Percentiles rank a stretch among this genome's conserved stretches.
Evolutionary conservation across 2,329 filamentous ascomycete genomes (phyloP).

Genomic region (Endothia cerciana): DNA sequence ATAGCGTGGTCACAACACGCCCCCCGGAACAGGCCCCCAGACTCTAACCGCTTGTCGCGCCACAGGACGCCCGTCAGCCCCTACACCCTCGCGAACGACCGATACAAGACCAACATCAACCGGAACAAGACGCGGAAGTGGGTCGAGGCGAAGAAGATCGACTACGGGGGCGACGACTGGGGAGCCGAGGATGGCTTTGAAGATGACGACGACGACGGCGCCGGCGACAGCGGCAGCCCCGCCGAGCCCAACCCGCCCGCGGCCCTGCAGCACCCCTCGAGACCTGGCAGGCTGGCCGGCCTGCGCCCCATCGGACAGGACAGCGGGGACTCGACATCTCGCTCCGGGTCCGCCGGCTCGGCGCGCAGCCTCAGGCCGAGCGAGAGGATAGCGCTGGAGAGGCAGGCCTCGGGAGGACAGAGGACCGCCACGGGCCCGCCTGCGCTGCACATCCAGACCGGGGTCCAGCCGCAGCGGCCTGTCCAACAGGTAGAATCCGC

Average conservation of each 20-base stretch:
- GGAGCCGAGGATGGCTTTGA: conserved; percentile 71
- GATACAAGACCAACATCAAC: conserved; percentile 84
- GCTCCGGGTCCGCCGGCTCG: conserved; percentile 22
- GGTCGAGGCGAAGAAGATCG: conserved; percentile 84
- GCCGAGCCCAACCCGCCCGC: conserved; percentile 11
- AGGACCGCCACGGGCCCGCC: conserved; percentile 32
- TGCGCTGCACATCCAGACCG: conserved; percentile 32
- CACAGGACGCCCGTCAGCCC: conserved; percentile 34
- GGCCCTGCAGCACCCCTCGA: conserved; percentile 25
- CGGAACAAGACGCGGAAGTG: conserved; percentile 92
- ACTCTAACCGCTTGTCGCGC: conserved; percentile 18
- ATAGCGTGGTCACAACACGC: neutral
- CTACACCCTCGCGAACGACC: conserved; percentile 36
- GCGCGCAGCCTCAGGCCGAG: conserved; percentile 26
- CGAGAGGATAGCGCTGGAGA: conserved; percentile 28
- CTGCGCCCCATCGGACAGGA: conserved; percentile 24
- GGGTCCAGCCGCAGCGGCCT: conserved; percentile 18
- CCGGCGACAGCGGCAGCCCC: conserved; percentile 40
- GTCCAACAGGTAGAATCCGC: conserved; percentile 19
- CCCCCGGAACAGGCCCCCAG: neutral
- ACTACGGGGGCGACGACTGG: conserved; percentile 95
- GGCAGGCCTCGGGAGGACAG: conserved; percentile 25
- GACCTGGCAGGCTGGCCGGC: conserved; percentile 24
- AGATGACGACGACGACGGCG: conserved; percentile 53
- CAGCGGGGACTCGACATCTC: conserved; percentile 21